Base-by-base conservation (phyloP, 768 basidiomycete species). In the Tylopilus sp. region DNA sequence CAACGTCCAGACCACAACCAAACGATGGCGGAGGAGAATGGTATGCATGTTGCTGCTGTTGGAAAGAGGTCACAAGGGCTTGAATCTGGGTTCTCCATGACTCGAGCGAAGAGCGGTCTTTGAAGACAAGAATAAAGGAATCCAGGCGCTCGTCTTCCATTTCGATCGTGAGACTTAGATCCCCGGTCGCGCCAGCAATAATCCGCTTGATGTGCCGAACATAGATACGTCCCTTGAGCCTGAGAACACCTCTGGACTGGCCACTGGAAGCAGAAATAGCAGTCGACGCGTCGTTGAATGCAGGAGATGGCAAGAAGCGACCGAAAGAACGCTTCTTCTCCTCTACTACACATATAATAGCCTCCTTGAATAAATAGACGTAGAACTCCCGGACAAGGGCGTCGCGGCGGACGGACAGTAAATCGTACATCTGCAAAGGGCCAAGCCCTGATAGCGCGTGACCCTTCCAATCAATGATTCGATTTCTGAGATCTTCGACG, bases 301-400 rank as follows among this genome's bases (percentile, higher is more conserved):
- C 71, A 5, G 82, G 79, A 1, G 85, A 83, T 26, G 86, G 84
- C 5, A 93, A 76, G 41, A 93, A 75, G 23, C 86, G 80, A 8
- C 86, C 83, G 2, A 94, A 71, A 0, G 86, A 83, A 22, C 88
- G 83, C 62, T 92, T 95, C 75, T 86, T 91, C 71, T 99, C 95
- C 68, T 98, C 95, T 18, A 89, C 81, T n/a, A 98, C 93, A 68
- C 97, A 99, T 53, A 99, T 93, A 57, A 99, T 90, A 10, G 97
- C 97, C 69, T 98, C 93, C 63, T 87, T 88, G 81, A 98, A 99
- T 23, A 99, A 80, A 72, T 98, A 98, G 53, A 97, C 92, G 65
- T 86, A 90, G 70, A 98, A 98, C 68, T 97, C 95, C 48, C 94
- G 83, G 18, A 95, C 86, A 53, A 92, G 86, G 10, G 85, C 74